A percentile compares a stretch with the other conserved stretches of the same genome.
Evolutionary conservation across 1,284 basidiomycete species (phyloP).

Genomic region (Rhodotorula sp.): DNA sequence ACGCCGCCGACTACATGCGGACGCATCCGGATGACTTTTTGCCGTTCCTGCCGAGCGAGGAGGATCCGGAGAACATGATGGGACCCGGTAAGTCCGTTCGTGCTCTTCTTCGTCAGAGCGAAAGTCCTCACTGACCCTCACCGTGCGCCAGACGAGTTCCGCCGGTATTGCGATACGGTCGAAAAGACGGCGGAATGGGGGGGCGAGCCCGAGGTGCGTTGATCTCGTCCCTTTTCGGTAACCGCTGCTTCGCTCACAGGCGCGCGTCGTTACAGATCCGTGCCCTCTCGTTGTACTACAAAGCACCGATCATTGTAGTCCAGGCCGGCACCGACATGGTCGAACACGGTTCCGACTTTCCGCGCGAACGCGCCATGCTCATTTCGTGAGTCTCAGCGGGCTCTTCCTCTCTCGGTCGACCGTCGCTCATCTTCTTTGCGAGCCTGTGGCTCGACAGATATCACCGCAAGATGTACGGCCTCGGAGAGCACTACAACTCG

Average conservation of each 20-base stretch:
- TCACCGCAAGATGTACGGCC: slow-evolving; percentile 84
- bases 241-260: no score
- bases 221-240: neutral
- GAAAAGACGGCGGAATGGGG: slow-evolving; percentile 88
- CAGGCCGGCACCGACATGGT: slow-evolving; percentile 78
- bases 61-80: slow-evolving; percentile 75
- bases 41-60: slow-evolving; percentile 82
- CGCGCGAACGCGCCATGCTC: slow-evolving; percentile 32
- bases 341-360: slow-evolving; percentile 67
- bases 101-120: neutral
- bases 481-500: slow-evolving; percentile 94
- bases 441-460: slow-evolving; percentile 58
- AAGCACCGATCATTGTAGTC: slow-evolving; percentile 85
- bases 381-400: slow-evolving; percentile 24
- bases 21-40: slow-evolving; percentile 85
- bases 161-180: slow-evolving; percentile 74
- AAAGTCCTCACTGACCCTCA: no score
- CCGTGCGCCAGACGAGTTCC: slow-evolving; percentile 57
- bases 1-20: slow-evolving; percentile 79
- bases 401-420: neutral
- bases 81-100: slow-evolving; percentile 47
- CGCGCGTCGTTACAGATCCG: slow-evolving; percentile 58
- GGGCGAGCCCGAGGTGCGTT: slow-evolving; percentile 80
- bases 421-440: neutral
- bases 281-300: slow-evolving; percentile 79